Conservation (phyloP, 176 grass and related monocot genomes). For the Hordeum marinum region DNA sequence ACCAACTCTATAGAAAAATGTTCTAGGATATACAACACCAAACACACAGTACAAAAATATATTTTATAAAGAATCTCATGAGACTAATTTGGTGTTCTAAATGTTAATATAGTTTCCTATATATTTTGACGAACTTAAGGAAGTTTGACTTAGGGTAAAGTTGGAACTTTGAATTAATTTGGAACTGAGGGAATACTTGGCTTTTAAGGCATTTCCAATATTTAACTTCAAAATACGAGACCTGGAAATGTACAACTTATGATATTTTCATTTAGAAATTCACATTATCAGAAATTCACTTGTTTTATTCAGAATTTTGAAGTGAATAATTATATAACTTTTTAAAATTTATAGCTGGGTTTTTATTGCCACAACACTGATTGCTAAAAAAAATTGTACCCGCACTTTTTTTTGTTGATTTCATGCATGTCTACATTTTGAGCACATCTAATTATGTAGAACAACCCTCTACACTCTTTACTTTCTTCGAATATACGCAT, state of each 20-base stretch:
- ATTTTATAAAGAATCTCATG: too few species aligned
- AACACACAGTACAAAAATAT: too few species aligned
- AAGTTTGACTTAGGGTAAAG: too few species aligned
- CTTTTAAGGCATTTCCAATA: neutral
- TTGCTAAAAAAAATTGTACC: accelerated
- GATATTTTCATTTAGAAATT: neutral
- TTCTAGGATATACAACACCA: too few species aligned
- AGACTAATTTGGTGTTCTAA: too few species aligned
- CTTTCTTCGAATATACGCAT: too few species aligned
- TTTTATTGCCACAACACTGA: neutral
- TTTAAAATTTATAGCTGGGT: neutral
- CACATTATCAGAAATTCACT: neutral
- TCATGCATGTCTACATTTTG: neutral
- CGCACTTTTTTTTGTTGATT: neutral
- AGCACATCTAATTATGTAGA: neutral
- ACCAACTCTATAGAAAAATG: too few species aligned
- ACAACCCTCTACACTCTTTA: conserved; percentile 15
- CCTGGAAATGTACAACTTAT: neutral
- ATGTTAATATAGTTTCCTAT: too few species aligned
- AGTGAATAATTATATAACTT: neutral
- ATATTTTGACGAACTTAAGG: too few species aligned
- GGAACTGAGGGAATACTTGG: neutral
- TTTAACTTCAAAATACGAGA: neutral
- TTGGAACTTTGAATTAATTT: too few species aligned
- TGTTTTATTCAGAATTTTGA: neutral